Conservation (phyloP, 768 basidiomycete genomes). For the Sistotremastrum suecicum region DNA sequence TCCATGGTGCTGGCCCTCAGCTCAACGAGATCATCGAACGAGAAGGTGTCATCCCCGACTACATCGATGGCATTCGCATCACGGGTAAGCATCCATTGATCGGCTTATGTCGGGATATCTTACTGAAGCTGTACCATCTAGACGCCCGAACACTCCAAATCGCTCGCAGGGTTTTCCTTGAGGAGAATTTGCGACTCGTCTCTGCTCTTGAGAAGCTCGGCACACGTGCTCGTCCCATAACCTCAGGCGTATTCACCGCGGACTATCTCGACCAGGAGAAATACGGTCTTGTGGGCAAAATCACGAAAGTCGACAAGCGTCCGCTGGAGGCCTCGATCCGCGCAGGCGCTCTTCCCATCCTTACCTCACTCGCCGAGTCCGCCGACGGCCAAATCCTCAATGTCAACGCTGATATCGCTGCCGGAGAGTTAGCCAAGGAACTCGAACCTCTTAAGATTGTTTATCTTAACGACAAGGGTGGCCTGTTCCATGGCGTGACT, state of each 20-base stretch:
- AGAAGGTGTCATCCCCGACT: conserved; percentile 90
- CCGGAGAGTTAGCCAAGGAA: conserved; percentile 95
- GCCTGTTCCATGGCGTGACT: conserved; percentile 93
- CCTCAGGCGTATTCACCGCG: conserved; percentile 93
- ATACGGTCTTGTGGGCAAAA: conserved; percentile 92
- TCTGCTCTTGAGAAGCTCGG: conserved; percentile 87
- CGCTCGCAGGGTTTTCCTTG: conserved; percentile 91
- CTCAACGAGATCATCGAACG: conserved; percentile 86
- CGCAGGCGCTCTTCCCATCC: conserved; percentile 89
- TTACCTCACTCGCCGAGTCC: conserved; percentile 89
- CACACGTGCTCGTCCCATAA: conserved; percentile 94
- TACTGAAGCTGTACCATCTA: conserved; percentile 13
- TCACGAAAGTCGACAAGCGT: conserved; percentile 88
- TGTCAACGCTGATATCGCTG: conserved; percentile 97
- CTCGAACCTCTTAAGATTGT: conserved; percentile 98
- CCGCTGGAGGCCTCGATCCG: conserved; percentile 95
- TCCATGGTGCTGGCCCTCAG: conserved; percentile 95
- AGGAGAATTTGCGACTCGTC: conserved; percentile 94
- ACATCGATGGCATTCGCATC: conserved; percentile 94
- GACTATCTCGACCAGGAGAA: conserved; percentile 92
- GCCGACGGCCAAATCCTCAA: conserved; percentile 97
- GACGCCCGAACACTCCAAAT: conserved; percentile 91
- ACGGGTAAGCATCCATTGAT: conserved; percentile 43
- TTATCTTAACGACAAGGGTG: conserved; percentile 96
- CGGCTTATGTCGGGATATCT: background rate